Evolutionary conservation across 129 eudicot genomes (phyloP), one percentile per base, ranked within the genome.

Genomic region (Artemisia tridentata): DNA sequence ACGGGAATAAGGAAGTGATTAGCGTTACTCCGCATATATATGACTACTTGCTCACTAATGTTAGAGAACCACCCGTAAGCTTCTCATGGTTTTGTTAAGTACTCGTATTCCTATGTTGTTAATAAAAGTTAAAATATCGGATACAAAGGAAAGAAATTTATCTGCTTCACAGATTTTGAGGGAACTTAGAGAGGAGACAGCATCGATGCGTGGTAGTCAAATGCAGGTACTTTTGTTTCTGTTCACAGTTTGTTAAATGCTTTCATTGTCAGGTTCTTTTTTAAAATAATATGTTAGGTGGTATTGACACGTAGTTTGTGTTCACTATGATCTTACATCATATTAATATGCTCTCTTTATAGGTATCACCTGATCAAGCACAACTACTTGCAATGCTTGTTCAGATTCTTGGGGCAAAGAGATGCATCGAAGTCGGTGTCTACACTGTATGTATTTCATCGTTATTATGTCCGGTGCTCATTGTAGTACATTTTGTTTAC

Each of bases 291-390:
- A 34, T 64, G 43, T 60, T 38, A 38, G 45, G 45, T 7, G 45
- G 45, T 38, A 38, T 7, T 6, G 10, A 7, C 10, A 1, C 2
- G 8, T 38, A 7, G 45, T 38, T 1, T 38, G 9, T 38, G 45
- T 38, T 38, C 45, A 1, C 2, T 38, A 5, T 5, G 43, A 34
- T 5, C 9, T 1, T 63, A 17, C 18, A 17, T 47, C 47, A 31
- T 52, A 14, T 64, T 63, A 63, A 27, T 18, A 6, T 73, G 78
- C 41, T 74, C 49, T 75, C 57, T 70, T 43, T 54, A 50, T 63
- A 89, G 96, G 96, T 89, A 45, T 85, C 98, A 48, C 98, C 97
- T 71, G 98, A 93, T 89, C 98, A 93, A 80, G 98, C 96, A 45
- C 98, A 93, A 59, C 87, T 93, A 52, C 95, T 93, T 69, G 97